Base-by-base conservation (phyloP, 2,329 filamentous ascomycete species). In the Cordyceps javanica region DNA sequence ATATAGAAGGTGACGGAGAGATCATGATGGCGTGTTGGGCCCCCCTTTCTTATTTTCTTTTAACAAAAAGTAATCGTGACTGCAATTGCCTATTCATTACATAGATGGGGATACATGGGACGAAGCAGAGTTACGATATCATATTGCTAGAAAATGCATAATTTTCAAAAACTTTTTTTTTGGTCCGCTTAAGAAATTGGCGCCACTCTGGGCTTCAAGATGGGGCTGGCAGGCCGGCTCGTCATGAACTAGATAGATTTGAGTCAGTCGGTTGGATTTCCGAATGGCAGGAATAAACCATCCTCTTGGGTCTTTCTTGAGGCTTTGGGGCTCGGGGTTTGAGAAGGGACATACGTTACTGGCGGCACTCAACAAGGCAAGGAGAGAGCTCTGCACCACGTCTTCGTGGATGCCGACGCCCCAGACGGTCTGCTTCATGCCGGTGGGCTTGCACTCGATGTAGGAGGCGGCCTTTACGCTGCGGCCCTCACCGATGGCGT, bases 401-500 rank as follows among this genome's bases (percentile, higher is more conserved):
- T 96, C 93, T 70, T 93, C 88, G 70, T 97, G 90, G 65, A 97
- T 90, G 34, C 90, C 91, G 7, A 96, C 88, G 64, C 91, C 91
- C 91, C 91, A 96, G 2, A 96, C 88, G 66, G 83, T 88, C 66
- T 90, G 79, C 55, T 81, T 82, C 61, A 80, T 87, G 48, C 82
- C 84, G 4, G 82, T 74, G 21, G 86, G 81, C 28, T 82, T 91
- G 73, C 91, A 96, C 72, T 97, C 90, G 62, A 97, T 96, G 70
- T 95, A 97, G 2, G 92, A 90, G 2, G 91, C 93, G n/a, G 93
- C 93, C 77, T 95, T 95, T 63, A 93, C 90, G 60, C 91, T 84
- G 58, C 85, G 83, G 60, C 90, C 90, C 53, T 81, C 79, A 63
- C 91, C 91, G 64, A 97, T 91, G 28, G 92, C 88, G 74, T 97